Evolutionary conservation across 1,284 basidiomycete species (phyloP).

Genomic region (Irpex sp.): DNA sequence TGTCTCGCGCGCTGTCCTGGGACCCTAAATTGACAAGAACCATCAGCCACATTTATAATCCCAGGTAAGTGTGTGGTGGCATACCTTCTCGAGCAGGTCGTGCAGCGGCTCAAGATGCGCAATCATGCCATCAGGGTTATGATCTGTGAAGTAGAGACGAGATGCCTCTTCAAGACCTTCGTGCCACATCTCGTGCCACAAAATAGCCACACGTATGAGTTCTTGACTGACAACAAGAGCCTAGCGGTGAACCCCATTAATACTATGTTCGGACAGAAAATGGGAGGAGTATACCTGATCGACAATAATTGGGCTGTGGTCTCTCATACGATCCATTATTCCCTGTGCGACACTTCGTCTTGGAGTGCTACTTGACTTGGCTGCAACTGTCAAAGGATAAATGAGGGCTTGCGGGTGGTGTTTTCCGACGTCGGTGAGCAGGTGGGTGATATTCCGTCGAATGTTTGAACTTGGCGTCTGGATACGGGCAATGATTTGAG

Average conservation of each 20-base stretch:
- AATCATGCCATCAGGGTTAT: constrained; percentile 99
- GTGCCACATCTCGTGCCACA: constrained; percentile 99
- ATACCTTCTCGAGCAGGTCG: constrained; percentile 85
- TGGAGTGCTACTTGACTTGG: constrained; percentile 87
- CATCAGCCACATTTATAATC: background rate
- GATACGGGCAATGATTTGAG: constrained; percentile 98
- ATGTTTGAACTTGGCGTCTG: constrained; percentile 92
- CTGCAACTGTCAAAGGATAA: constrained; percentile 97
- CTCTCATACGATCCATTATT: constrained; percentile 94
- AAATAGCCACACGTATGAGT: constrained; percentile 94
- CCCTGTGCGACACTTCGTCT: constrained; percentile 82
- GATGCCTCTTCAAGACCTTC: constrained; percentile 99
- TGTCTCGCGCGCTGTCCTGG: constrained; percentile 92
- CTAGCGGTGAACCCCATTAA: constrained; percentile 31
- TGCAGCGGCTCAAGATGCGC: constrained; percentile 92
- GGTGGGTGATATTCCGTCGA: constrained; percentile 84
- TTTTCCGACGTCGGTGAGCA: constrained; percentile 92
- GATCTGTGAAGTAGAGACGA: constrained; percentile 95
- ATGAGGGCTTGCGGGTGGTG: constrained; percentile 98
- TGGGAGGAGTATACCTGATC: constrained; percentile 60
- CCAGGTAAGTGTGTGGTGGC: constrained; percentile 22
- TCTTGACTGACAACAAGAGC: constrained; percentile 92
- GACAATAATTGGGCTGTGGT: constrained; percentile 88
- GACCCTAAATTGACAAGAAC: constrained; percentile 53
- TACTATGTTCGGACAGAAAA: background rate